Percentiles rank a stretch among this genome's conserved stretches.
These are phyloP conservation scores for Chrysanthemum seticuspe DNA, from an alignment of 129 eudicot species.

Conservation along the genomic window DNA sequence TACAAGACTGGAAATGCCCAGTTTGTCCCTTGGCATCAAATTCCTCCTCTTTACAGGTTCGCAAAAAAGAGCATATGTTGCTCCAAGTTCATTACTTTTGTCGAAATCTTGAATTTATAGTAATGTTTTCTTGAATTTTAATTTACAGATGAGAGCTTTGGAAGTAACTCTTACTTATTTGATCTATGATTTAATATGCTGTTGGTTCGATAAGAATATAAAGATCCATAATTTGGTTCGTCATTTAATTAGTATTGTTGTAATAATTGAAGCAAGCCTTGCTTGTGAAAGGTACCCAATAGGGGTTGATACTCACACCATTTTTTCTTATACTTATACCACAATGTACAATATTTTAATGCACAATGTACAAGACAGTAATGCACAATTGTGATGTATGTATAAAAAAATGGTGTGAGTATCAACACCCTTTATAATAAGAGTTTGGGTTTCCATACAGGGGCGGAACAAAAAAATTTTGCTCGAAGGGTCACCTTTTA, in stretches of 20 bases:
- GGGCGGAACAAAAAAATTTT: too few species aligned
- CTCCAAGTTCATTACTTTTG: background rate
- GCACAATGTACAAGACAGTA: too few species aligned
- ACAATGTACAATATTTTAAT: too few species aligned
- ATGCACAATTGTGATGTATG: too few species aligned
- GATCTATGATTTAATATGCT: constrained; percentile 70
- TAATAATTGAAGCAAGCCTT: constrained; percentile 69
- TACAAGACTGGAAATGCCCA: constrained; percentile 89
- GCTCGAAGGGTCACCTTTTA: too few species aligned
- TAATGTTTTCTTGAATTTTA: constrained; percentile 15
- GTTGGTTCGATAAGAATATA: constrained; percentile 50
- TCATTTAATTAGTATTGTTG: constrained; percentile 73
- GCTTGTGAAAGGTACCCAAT: constrained; percentile 62
- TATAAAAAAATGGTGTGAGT: too few species aligned
- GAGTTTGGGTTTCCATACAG: too few species aligned
- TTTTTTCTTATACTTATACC: too few species aligned
- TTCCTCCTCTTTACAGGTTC: constrained; percentile 70
- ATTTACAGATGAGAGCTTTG: constrained; percentile 61
- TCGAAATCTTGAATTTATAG: constrained; percentile 13
- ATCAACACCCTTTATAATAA: too few species aligned
- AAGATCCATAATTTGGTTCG: constrained; percentile 72
- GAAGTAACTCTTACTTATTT: constrained; percentile 61
- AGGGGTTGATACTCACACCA: too few species aligned
- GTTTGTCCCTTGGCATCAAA: constrained; percentile 76
- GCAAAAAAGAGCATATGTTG: background rate